phyloP scores from a whole-genome alignment of 495 filamentous ascomycete genomes.

The Sordaria brevicollis region DNA sequence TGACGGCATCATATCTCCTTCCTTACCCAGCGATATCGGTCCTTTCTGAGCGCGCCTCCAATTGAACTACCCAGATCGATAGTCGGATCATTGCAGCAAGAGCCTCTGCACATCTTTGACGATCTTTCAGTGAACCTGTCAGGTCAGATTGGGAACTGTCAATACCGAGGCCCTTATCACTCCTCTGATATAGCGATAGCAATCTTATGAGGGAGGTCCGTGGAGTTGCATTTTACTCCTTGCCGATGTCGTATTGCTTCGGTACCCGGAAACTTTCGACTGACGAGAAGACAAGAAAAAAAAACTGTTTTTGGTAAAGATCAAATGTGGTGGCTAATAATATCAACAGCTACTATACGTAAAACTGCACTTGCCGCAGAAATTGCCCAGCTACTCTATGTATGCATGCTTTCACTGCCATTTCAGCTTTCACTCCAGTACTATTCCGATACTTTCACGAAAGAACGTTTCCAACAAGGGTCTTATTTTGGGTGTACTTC shows the following conservation, averaged over 20 bases:
- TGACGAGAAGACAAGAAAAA: too few relatives aligned
- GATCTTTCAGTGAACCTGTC: background rate
- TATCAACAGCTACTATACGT: background rate
- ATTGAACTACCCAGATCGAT: background rate
- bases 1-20: too few relatives aligned
- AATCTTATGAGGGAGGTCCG: background rate
- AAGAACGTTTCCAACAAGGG: background rate
- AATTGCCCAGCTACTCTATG: background rate
- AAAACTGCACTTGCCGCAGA: background rate
- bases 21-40: background rate
- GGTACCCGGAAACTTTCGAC: background rate
- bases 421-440: background rate
- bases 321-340: background rate
- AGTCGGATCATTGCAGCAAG: background rate
- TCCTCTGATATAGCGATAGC: background rate
- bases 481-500: too few relatives aligned
- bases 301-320: background rate
- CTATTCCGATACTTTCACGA: background rate
- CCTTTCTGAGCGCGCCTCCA: background rate
- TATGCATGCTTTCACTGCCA: background rate
- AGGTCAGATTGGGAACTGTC: background rate
- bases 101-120: background rate
- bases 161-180: background rate
- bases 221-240: background rate
- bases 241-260: background rate